A percentile compares a stretch with the other conserved stretches of the same genome.
Conservation (phyloP, 1,284 basidiomycete genomes). For the Heterobasidion irregulare region DNA sequence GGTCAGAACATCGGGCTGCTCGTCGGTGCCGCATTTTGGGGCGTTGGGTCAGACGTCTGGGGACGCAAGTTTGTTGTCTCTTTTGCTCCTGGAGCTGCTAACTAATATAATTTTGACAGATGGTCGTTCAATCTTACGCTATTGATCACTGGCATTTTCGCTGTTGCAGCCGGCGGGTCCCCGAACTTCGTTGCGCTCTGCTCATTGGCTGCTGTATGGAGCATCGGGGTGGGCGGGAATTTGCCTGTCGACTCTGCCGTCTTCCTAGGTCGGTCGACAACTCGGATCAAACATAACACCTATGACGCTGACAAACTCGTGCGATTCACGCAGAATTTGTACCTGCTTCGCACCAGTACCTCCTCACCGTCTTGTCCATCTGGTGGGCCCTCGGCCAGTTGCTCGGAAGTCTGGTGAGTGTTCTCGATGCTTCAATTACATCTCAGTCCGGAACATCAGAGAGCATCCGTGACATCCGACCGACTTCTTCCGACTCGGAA, state of each 20-base stretch:
- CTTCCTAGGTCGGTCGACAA: conserved; percentile 46
- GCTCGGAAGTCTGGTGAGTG: conserved; percentile 44
- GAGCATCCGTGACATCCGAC: too few relatives aligned
- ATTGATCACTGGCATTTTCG: conserved; percentile 63
- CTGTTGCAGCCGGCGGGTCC: conserved; percentile 50
- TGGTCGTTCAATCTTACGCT: conserved; percentile 73
- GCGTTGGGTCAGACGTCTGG: conserved; percentile 52
- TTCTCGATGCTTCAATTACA: neutral
- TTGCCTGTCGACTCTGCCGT: conserved; percentile 74
- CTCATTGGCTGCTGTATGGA: conserved; percentile 46
- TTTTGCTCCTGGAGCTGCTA: neutral
- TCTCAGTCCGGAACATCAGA: too few relatives aligned
- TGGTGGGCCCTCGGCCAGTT: conserved; percentile 64
- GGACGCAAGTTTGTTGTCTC: conserved; percentile 32
- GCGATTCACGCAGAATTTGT: conserved; percentile 36
- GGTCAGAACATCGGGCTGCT: conserved; percentile 52
- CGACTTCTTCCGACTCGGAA: conserved; percentile 4
- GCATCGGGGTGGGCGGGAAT: conserved; percentile 65
- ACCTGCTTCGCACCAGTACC: conserved; percentile 53
- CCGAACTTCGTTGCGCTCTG: conserved; percentile 44
- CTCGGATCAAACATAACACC: neutral
- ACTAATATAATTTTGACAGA: conserved; percentile 20
- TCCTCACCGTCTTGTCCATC: conserved; percentile 53
- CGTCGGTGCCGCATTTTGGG: conserved; percentile 62
- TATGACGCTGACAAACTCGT: neutral